Evolutionary conservation across 176 grass and related monocot species (phyloP).

Genomic region (Rhynchospora pubera): DNA sequence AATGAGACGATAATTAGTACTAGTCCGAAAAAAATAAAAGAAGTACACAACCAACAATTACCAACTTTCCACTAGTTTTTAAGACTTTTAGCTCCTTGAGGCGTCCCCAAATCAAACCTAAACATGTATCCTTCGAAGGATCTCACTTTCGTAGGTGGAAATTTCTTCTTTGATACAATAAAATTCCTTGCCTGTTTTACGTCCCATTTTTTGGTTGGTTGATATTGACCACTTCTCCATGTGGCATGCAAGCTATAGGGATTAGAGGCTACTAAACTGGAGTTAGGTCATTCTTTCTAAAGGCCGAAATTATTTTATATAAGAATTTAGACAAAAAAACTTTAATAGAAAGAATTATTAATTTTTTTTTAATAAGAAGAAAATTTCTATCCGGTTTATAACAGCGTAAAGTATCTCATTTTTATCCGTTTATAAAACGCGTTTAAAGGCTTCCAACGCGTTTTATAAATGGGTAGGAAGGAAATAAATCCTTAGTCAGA

Average conservation of each 20-base stretch:
- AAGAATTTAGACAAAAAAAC: too few species aligned
- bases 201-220: constrained; percentile 1
- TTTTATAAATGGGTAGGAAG: too few species aligned
- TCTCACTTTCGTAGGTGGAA: neutral
- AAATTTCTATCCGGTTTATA: too few species aligned
- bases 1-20: constrained; percentile 15
- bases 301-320: too few species aligned
- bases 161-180: neutral
- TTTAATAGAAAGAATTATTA: too few species aligned
- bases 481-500: too few species aligned
- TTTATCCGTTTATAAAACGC: too few species aligned
- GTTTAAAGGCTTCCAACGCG: too few species aligned
- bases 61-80: constrained; percentile 57
- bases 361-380: too few species aligned
- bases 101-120: constrained; percentile 60
- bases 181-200: neutral
- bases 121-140: constrained; percentile 6
- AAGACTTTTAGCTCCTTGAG: constrained; percentile 28
- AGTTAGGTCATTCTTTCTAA: neutral
- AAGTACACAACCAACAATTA: constrained; percentile 49
- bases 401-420: too few species aligned
- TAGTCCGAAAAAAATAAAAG: neutral
- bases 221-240: constrained; percentile 22
- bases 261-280: neutral
- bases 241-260: neutral